Evolutionary conservation across 1,139 yeast genomes (phyloP).

Genomic region (Pichia sp.): DNA sequence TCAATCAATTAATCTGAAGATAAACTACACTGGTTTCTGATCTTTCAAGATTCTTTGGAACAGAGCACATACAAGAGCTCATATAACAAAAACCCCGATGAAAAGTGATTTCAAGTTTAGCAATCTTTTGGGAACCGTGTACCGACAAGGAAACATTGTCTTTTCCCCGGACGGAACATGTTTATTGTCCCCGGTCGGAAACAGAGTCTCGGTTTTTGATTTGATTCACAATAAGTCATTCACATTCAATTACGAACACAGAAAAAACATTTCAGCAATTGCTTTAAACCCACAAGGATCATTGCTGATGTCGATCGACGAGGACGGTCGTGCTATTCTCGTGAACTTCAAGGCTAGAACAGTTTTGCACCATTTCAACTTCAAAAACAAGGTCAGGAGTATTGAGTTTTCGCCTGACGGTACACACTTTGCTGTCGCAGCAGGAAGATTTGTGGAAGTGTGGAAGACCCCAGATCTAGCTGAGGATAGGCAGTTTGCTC

Average conservation of each 20-base stretch:
- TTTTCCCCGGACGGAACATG: conserved; percentile 84
- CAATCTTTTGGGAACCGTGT: conserved; percentile 89
- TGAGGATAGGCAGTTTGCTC: conserved; percentile 85
- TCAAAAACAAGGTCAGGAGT: conserved; percentile 71
- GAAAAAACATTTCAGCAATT: conserved; percentile 73
- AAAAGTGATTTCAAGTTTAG: conserved; percentile 67
- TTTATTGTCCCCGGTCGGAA: conserved; percentile 89
- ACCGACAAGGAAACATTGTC: conserved; percentile 83
- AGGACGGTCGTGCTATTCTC: conserved; percentile 87
- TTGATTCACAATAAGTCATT: conserved; percentile 77
- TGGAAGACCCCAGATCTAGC: conserved; percentile 86
- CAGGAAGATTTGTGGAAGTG: conserved; percentile 78
- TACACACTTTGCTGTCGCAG: conserved; percentile 76
- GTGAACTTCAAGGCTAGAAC: conserved; percentile 80
- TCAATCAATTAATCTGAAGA: neutral
- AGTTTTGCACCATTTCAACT: conserved; percentile 93
- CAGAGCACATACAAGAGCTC: neutral
- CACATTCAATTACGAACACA: conserved; percentile 89
- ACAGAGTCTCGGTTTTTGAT: conserved; percentile 86
- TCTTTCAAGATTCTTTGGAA: neutral
- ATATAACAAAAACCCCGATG: conserved; percentile 31
- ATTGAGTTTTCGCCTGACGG: conserved; percentile 90
- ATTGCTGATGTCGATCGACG: conserved; percentile 78
- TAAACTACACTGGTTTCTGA: neutral
- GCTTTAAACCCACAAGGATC: conserved; percentile 84